Conservation (phyloP, 2,329 filamentous ascomycete genomes). For the Calonectria pseudoreteaudii region DNA sequence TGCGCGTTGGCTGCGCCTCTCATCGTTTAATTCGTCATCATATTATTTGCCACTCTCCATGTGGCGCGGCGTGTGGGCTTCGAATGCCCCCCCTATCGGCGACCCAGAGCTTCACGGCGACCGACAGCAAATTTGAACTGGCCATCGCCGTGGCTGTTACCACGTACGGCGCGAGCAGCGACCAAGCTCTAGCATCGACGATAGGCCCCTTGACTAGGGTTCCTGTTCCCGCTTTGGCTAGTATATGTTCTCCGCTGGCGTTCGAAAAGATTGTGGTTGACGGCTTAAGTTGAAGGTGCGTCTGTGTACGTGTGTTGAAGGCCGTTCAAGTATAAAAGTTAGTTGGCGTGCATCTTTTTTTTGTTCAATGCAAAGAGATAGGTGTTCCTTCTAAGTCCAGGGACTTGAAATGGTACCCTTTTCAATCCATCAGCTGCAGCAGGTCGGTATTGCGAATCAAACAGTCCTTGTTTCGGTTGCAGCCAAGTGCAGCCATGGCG, state of each 20-base stretch:
- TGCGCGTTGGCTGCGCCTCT: constrained; percentile 85
- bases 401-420: constrained; percentile 25
- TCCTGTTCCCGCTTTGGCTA: constrained; percentile 78
- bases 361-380: background rate
- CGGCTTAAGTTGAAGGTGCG: background rate
- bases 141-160: constrained; percentile 90
- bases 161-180: constrained; percentile 80
- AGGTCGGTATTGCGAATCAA: constrained; percentile 50
- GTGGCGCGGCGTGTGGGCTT: constrained; percentile 76
- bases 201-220: constrained; percentile 91
- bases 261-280: constrained; percentile 57
- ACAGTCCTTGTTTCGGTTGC: constrained; percentile 40
- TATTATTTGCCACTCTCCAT: constrained; percentile 78
- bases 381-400: background rate
- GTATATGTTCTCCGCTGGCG: constrained; percentile 79
- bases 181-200: constrained; percentile 84
- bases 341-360: background rate
- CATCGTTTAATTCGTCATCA: constrained; percentile 81
- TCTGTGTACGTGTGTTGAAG: constrained; percentile 2
- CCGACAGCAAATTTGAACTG: constrained; percentile 94
- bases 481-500: constrained; percentile 47
- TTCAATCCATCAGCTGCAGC: constrained; percentile 48
- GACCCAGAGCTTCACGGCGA: constrained; percentile 89
- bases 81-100: constrained; percentile 73
- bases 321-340: background rate